Percentiles rank a stretch among this genome's conserved stretches.
Evolutionary conservation across 192 early-diverging fungal species (phyloP).

Genomic region (Paraglomus brasilianum): DNA sequence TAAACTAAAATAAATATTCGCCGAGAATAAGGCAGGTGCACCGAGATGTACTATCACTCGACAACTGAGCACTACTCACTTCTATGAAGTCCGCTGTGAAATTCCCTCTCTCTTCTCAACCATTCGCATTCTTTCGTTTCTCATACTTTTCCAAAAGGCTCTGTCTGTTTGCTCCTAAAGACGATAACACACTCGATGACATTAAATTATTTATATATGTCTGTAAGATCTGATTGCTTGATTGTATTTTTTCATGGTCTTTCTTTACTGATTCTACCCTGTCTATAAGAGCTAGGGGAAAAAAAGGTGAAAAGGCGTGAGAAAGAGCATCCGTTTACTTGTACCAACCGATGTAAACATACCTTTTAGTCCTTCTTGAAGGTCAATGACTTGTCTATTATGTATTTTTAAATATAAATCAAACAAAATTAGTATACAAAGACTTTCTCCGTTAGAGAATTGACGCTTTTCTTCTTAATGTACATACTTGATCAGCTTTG

Average conservation of each 20-base stretch:
- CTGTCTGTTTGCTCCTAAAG: neutral
- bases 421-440: neutral
- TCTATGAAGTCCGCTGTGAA: no score
- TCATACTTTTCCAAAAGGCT: no score
- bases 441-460: neutral
- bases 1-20: no score
- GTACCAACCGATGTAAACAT: neutral
- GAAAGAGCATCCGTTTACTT: neutral
- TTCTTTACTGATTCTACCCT: conserved; percentile 23
- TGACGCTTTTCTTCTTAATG: neutral
- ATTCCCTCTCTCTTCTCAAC: no score
- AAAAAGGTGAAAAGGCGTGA: neutral
- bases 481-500: conserved; percentile 17
- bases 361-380: conserved; percentile 32
- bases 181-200: conserved; percentile 28
- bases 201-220: conserved; percentile 34
- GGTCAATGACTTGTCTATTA: conserved; percentile 25
- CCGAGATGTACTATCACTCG: no score
- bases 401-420: neutral
- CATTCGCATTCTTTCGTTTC: no score
- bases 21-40: no score
- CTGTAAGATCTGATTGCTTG: conserved; percentile 31
- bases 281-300: conserved; percentile 14
- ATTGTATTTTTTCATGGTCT: conserved; percentile 30
- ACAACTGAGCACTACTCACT: no score